phyloP scores from a whole-genome alignment of 2,329 filamentous ascomycete genomes.

The Fusarium neocosmosporiellum region DNA sequence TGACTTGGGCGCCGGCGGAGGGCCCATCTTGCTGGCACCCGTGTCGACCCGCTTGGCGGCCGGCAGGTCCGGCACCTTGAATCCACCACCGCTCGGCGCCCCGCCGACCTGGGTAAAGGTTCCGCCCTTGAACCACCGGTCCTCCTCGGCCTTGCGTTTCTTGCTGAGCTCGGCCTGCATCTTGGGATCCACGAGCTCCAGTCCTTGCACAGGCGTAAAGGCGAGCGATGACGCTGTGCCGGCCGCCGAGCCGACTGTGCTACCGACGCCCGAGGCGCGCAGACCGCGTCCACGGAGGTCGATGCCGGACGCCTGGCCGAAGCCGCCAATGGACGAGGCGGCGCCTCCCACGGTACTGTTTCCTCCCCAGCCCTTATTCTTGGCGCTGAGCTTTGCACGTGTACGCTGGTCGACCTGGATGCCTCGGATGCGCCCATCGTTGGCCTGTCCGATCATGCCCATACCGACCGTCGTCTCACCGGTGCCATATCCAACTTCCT shows the following conservation, averaged over 20 bases:
- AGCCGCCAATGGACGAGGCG: slow-evolving; percentile 84
- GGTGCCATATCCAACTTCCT: slow-evolving; percentile 89
- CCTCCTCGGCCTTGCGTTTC: slow-evolving; percentile 94
- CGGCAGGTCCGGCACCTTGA: slow-evolving; percentile 85
- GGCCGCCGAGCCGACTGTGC: slow-evolving; percentile 66
- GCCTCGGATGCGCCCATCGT: slow-evolving; percentile 88
- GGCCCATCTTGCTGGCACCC: slow-evolving; percentile 51
- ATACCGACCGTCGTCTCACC: slow-evolving; percentile 88
- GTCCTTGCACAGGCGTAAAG: slow-evolving; percentile 93
- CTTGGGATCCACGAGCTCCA: slow-evolving; percentile 96
- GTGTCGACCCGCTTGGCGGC: slow-evolving; percentile 74
- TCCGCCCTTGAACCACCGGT: slow-evolving; percentile 97
- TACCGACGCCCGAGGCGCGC: slow-evolving; percentile 83
- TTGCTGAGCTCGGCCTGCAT: slow-evolving; percentile 86
- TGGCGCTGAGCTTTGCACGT: slow-evolving; percentile 90
- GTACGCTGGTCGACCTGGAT: slow-evolving; percentile 94
- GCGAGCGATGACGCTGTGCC: slow-evolving; percentile 89
- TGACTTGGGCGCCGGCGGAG: slow-evolving; percentile 45
- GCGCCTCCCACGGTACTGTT: slow-evolving; percentile 73
- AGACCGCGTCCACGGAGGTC: slow-evolving; percentile 83
- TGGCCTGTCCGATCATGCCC: slow-evolving; percentile 92
- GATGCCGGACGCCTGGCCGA: slow-evolving; percentile 75
- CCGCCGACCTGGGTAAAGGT: slow-evolving; percentile 88
- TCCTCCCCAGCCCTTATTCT: slow-evolving; percentile 94
- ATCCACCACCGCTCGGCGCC: slow-evolving; percentile 67